Percentiles rank a stretch among this genome's conserved stretches.
phyloP scores from a whole-genome alignment of 306 rosid genomes.

The Quercus engelmannii region DNA sequence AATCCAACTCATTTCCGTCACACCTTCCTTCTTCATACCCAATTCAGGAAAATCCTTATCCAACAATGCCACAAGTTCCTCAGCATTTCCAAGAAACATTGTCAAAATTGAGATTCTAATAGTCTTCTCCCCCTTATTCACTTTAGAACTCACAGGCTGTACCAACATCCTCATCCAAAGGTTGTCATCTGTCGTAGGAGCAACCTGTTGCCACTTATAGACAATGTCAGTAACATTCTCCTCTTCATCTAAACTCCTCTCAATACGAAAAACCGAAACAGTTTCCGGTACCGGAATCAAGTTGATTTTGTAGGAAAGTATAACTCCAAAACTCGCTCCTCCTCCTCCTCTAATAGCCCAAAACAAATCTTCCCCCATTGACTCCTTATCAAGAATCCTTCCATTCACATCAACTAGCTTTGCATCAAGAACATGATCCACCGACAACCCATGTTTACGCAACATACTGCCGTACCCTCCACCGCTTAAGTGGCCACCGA shows the following conservation, averaged over 20 bases:
- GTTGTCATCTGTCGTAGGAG: slow-evolving; percentile 33
- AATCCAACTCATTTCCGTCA: slow-evolving; percentile 64
- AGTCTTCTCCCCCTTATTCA: slow-evolving; percentile 26
- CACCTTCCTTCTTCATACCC: slow-evolving; percentile 44
- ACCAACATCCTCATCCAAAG: slow-evolving; percentile 47
- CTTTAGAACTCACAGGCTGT: slow-evolving; percentile 32
- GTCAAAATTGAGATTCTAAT: background rate
- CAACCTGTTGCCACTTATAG: slow-evolving; percentile 59
- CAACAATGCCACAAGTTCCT: too few relatives aligned
- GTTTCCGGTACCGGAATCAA: slow-evolving; percentile 54
- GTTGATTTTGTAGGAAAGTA: slow-evolving; percentile 50
- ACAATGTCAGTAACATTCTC: slow-evolving; percentile 52
- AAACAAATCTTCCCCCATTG: slow-evolving; percentile 80
- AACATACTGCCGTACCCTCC: slow-evolving; percentile 82
- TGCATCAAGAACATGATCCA: slow-evolving; percentile 67
- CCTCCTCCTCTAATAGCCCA: slow-evolving; percentile 89
- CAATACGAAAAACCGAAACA: slow-evolving; percentile 45
- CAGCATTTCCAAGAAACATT: too few relatives aligned
- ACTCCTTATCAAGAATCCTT: slow-evolving; percentile 37
- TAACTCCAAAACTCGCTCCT: slow-evolving; percentile 71
- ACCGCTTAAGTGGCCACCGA: slow-evolving; percentile 77
- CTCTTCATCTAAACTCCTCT: slow-evolving; percentile 28
- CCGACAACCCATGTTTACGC: slow-evolving; percentile 58
- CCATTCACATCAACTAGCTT: slow-evolving; percentile 59
- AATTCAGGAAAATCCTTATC: slow-evolving; percentile 34